Percentiles rank a stretch among this genome's conserved stretches.
phyloP scores from a whole-genome alignment of 805 yeast species.

The Schizosaccharomyces osmophilus region DNA sequence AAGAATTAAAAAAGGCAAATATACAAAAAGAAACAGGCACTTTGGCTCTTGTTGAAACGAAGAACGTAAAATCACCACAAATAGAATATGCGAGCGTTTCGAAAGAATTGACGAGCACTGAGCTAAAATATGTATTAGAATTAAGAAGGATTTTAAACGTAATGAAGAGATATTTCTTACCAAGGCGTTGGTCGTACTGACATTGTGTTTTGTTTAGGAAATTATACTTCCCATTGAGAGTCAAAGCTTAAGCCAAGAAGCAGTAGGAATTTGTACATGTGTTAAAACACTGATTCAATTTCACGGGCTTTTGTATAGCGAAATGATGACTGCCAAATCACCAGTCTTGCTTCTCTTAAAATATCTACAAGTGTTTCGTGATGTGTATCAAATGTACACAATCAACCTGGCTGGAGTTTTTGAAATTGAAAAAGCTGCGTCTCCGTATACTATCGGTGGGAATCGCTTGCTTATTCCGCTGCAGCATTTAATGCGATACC shows the following conservation, averaged over 20 bases:
- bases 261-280: neutral
- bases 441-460: too few relatives aligned
- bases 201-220: neutral
- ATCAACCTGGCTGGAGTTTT: neutral
- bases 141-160: neutral
- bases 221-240: neutral
- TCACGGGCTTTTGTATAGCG: neutral
- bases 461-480: neutral
- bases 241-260: neutral
- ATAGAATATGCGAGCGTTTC: neutral
- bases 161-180: neutral
- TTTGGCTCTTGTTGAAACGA: too few relatives aligned
- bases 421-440: neutral
- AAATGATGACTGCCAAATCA: neutral
- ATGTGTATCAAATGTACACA: neutral
- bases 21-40: too few relatives aligned
- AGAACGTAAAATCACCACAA: too few relatives aligned
- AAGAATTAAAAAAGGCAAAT: too few relatives aligned
- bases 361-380: neutral
- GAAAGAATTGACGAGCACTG: neutral
- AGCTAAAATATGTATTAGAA: neutral
- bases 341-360: neutral
- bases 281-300: neutral
- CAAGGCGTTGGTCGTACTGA: neutral
- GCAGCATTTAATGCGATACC: neutral